Evolutionary conservation across 306 rosid genomes (phyloP).

Genomic region (Sechiopsis laciniata): DNA sequence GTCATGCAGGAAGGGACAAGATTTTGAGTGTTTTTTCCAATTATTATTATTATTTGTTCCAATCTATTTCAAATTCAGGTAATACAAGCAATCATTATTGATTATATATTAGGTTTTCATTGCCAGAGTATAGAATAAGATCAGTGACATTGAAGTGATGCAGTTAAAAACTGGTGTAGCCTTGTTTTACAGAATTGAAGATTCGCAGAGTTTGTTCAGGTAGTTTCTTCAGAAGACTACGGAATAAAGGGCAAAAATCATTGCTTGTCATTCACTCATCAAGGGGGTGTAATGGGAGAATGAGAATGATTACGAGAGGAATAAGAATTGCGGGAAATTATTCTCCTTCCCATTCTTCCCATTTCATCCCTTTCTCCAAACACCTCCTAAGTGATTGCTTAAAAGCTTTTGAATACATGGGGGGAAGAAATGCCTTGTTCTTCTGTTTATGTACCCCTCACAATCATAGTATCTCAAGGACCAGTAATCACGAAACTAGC

Average conservation of each 20-base stretch:
- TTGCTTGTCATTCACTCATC: neutral
- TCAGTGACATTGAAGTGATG: neutral
- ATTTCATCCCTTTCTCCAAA: too few species aligned
- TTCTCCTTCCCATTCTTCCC: too few species aligned
- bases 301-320: too few species aligned
- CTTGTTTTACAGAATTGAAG: neutral
- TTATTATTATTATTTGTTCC: neutral
- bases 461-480: neutral
- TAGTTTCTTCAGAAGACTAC: neutral
- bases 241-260: neutral
- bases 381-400: neutral
- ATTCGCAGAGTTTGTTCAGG: neutral
- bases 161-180: neutral
- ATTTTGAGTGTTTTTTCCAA: too few species aligned
- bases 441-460: too few species aligned
- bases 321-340: too few species aligned
- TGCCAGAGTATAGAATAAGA: too few species aligned
- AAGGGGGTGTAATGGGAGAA: neutral
- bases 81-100: neutral
- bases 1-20: too few species aligned
- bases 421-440: too few species aligned
- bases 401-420: neutral
- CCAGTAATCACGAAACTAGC: neutral
- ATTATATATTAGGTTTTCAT: too few species aligned
- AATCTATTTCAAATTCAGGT: neutral